A percentile compares a stretch with the other conserved stretches of the same genome.
Evolutionary conservation across 164 flowering plant species (phyloP).

Genomic region (Dillenia turbinata): DNA sequence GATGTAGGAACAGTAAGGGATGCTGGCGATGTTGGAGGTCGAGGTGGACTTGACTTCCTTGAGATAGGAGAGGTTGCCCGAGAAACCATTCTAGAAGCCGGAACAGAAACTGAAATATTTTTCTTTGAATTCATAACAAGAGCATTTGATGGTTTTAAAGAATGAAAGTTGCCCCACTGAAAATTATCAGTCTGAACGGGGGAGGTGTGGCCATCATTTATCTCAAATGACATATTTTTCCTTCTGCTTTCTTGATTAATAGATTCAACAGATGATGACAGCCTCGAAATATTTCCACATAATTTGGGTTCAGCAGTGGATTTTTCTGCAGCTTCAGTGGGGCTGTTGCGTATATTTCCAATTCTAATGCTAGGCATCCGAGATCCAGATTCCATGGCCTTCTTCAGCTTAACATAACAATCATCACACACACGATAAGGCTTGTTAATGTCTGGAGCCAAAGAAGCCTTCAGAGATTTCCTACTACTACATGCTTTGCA

Average conservation of each 20-base stretch:
- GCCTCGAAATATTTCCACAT: constrained; percentile 43
- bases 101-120: constrained; percentile 39
- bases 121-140: constrained; percentile 27
- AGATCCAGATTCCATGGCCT: constrained; percentile 35
- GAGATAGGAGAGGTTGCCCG: constrained; percentile 57
- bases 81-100: constrained; percentile 51
- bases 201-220: constrained; percentile 22
- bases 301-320: constrained; percentile 34
- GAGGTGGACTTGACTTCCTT: constrained; percentile 42
- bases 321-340: constrained; percentile 37
- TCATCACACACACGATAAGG: constrained; percentile 96
- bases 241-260: constrained; percentile 38
- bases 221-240: constrained; percentile 22
- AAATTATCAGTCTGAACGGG: constrained; percentile 28
- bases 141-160: constrained; percentile 32
- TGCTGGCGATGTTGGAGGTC: constrained; percentile 24
- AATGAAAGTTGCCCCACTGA: constrained; percentile 31
- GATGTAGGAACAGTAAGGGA: constrained; percentile 19
- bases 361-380: constrained; percentile 34
- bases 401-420: constrained; percentile 72
- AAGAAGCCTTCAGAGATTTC: constrained; percentile 76
- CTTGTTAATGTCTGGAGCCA: constrained; percentile 77
- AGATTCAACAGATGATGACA: constrained; percentile 51
- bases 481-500: constrained; percentile 86
- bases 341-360: constrained; percentile 23